phyloP scores from a whole-genome alignment of 164 flowering plant species.

The Protea cynaroides region DNA sequence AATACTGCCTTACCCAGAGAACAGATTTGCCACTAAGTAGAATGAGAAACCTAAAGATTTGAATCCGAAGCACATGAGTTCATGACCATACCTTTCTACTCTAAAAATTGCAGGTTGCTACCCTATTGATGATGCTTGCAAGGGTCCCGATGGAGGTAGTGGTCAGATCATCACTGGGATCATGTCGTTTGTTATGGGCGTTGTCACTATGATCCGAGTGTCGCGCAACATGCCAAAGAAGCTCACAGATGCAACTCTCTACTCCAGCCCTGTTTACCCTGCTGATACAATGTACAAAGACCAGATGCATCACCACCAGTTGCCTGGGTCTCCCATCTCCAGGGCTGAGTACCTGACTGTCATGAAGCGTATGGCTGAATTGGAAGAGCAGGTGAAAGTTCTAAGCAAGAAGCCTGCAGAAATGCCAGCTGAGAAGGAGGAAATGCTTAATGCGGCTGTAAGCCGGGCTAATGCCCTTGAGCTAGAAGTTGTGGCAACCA shows the following conservation, averaged over 20 bases:
- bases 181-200: constrained; percentile 67
- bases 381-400: constrained; percentile 55
- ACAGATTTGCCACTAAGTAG: no score
- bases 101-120: constrained; percentile 26
- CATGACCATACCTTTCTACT: not conserved
- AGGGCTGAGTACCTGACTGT: constrained; percentile 35
- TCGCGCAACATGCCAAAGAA: constrained; percentile 66
- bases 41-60: no score
- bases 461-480: constrained; percentile 48
- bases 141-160: constrained; percentile 28
- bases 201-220: constrained; percentile 61
- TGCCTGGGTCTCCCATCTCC: constrained; percentile 32
- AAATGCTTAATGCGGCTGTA: constrained; percentile 49
- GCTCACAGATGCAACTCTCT: constrained; percentile 49
- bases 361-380: constrained; percentile 55
- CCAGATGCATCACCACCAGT: constrained; percentile 12
- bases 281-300: constrained; percentile 19
- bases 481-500: constrained; percentile 52
- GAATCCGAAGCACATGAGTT: no score
- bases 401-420: constrained; percentile 31
- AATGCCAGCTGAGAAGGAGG: constrained; percentile 69
- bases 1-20: no score
- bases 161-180: constrained; percentile 43
- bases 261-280: constrained; percentile 29
- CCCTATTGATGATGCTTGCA: constrained; percentile 22